Percentiles rank a stretch among this genome's conserved stretches.
phyloP scores from a whole-genome alignment of 2,329 filamentous ascomycete genomes.

The Akanthomyces dipterigenus region DNA sequence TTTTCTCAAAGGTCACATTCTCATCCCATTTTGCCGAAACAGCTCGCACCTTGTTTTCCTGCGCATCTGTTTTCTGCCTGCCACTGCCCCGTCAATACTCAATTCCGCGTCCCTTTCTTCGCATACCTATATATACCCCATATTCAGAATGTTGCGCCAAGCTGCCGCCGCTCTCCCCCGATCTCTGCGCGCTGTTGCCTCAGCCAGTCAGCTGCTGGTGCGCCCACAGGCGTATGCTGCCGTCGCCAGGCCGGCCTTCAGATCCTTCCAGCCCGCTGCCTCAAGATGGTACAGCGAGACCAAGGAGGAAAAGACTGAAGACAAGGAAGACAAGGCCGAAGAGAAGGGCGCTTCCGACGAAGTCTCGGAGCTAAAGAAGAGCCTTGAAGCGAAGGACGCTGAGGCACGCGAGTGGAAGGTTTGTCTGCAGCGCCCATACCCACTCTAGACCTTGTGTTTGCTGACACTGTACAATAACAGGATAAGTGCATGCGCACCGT shows the following conservation, averaged over 20 bases:
- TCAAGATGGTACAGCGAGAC: slow-evolving; percentile 45
- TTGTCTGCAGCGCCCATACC: slow-evolving; percentile 19
- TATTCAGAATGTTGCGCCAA: slow-evolving; percentile 39
- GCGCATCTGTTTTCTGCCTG: not conserved
- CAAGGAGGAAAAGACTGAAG: slow-evolving; percentile 25
- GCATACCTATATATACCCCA: not conserved
- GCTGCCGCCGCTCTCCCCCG: slow-evolving; percentile 36
- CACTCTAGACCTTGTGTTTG: not conserved
- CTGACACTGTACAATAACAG: slow-evolving; percentile 37
- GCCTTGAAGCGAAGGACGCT: slow-evolving; percentile 45
- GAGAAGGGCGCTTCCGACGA: slow-evolving; percentile 26
- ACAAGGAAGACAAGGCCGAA: slow-evolving; percentile 22
- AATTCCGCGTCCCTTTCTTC: slow-evolving; percentile 3
- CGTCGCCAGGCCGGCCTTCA: slow-evolving; percentile 30
- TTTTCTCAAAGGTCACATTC: slow-evolving; percentile 11
- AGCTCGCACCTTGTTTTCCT: not conserved
- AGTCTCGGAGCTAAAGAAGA: slow-evolving; percentile 41
- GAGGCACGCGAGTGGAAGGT: slow-evolving; percentile 77
- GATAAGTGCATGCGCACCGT: slow-evolving; percentile 92
- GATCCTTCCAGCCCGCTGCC: slow-evolving; percentile 28
- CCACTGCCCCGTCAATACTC: slow-evolving; percentile 5
- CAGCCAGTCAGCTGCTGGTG: slow-evolving; percentile 26
- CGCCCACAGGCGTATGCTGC: slow-evolving; percentile 32
- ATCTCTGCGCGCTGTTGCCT: slow-evolving; percentile 34
- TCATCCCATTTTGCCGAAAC: not conserved